A percentile compares a stretch with the other conserved stretches of the same genome.
These are phyloP conservation scores for Boletales sp. DNA, from an alignment of 768 basidiomycete genomes.

Conservation along the genomic window DNA sequence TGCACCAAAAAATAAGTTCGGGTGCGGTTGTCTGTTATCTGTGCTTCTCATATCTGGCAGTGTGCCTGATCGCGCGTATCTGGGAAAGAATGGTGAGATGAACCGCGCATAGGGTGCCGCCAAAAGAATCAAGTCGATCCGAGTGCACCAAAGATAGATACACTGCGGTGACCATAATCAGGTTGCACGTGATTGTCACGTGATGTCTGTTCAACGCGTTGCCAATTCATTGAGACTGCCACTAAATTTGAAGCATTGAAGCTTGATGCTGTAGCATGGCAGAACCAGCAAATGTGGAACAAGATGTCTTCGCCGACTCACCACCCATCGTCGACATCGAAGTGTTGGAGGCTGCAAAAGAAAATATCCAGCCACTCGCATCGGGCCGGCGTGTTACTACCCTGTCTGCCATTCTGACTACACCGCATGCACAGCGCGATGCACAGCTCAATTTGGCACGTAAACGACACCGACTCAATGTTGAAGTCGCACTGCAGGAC, in stretches of 20 bases:
- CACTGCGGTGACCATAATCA: too few relatives aligned
- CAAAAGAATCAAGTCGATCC: too few relatives aligned
- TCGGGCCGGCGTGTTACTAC: constrained; percentile 77
- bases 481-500: constrained; percentile 62
- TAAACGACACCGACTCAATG: constrained; percentile 65
- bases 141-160: too few relatives aligned
- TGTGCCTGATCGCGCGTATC: too few relatives aligned
- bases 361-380: constrained; percentile 82
- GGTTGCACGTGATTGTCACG: constrained; percentile 5
- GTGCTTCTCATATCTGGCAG: too few relatives aligned
- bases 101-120: too few relatives aligned
- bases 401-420: constrained; percentile 67
- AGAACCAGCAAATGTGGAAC: constrained; percentile 26
- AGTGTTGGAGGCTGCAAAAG: constrained; percentile 78
- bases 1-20: too few relatives aligned
- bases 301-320: constrained; percentile 41
- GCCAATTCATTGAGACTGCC: too few relatives aligned
- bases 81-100: too few relatives aligned
- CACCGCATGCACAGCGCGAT: constrained; percentile 76
- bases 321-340: constrained; percentile 72
- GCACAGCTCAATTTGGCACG: constrained; percentile 62
- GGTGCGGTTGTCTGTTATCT: too few relatives aligned
- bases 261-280: constrained; percentile 12
- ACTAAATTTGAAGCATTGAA: too few relatives aligned
- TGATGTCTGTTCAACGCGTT: constrained; percentile 19